These are phyloP conservation scores for Annulohypoxylon nitens DNA, from an alignment of 495 filamentous ascomycete genomes.

Conservation along the genomic window DNA sequence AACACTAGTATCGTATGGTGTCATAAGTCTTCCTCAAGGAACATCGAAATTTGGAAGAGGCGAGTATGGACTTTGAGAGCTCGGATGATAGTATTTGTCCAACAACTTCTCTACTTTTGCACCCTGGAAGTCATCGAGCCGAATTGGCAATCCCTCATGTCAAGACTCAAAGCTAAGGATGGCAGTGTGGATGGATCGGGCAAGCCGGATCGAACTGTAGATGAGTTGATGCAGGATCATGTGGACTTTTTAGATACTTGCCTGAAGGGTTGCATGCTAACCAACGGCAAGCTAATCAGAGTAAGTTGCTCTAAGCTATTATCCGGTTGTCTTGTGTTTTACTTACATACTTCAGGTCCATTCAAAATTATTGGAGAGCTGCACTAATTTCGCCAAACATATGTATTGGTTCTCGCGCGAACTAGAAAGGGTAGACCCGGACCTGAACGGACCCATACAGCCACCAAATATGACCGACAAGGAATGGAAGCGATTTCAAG, in stretches of 20 bases:
- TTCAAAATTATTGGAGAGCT: conserved; percentile 92
- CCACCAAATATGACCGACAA: conserved; percentile 66
- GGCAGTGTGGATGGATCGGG: conserved; percentile 61
- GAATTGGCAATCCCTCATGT: conserved; percentile 95
- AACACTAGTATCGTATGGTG: conserved; percentile 86
- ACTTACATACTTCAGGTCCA: conserved; percentile 76
- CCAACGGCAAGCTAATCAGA: conserved; percentile 90
- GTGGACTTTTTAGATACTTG: conserved; percentile 98
- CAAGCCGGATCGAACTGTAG: conserved; percentile 83
- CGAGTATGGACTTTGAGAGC: conserved; percentile 91
- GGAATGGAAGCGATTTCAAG: conserved; percentile 65
- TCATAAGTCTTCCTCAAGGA: conserved; percentile 77
- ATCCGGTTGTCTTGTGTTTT: conserved; percentile 8
- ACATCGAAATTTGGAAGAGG: conserved; percentile 92
- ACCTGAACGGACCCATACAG: conserved; percentile 68
- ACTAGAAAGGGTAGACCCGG: conserved; percentile 80
- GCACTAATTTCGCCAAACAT: conserved; percentile 90
- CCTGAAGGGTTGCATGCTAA: conserved; percentile 98
- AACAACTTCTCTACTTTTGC: conserved; percentile 96
- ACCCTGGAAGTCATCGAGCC: conserved; percentile 97
- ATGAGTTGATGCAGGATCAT: conserved; percentile 99
- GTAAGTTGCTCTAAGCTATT: conserved; percentile 63
- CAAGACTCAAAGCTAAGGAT: conserved; percentile 75
- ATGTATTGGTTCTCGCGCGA: conserved; percentile 82
- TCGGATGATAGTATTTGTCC: conserved; percentile 96